phyloP scores from a whole-genome alignment of 2,329 filamentous ascomycete genomes.

The Zasmidium cellare region DNA sequence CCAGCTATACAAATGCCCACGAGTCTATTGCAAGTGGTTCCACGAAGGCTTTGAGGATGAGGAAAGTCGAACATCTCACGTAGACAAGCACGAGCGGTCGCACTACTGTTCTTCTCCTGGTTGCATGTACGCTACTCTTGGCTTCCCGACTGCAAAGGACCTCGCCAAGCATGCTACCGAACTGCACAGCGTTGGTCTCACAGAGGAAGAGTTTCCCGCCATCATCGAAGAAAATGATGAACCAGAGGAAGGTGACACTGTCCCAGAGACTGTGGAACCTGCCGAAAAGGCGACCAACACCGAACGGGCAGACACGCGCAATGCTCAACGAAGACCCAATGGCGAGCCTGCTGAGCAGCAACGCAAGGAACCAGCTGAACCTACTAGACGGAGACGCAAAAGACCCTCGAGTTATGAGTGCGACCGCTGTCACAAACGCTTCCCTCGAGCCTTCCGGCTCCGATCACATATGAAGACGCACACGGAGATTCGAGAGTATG shows the following conservation, averaged over 20 bases:
- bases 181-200: neutral
- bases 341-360: neutral
- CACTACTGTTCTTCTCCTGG: conserved; percentile 6
- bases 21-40: conserved; percentile 14
- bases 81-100: conserved; percentile 12
- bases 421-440: conserved; percentile 85
- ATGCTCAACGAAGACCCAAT: neutral
- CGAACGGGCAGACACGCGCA: neutral
- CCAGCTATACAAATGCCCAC: conserved; percentile 11
- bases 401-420: conserved; percentile 97
- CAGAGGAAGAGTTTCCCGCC: conserved; percentile 2
- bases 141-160: conserved; percentile 11
- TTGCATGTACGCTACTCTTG: conserved; percentile 8
- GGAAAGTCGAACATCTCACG: conserved; percentile 6
- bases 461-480: conserved; percentile 92
- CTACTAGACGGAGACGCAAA: conserved; percentile 70
- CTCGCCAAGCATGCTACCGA: conserved; percentile 7
- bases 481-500: conserved; percentile 93
- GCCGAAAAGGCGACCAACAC: neutral
- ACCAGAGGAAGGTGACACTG: neutral
- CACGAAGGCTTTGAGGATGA: conserved; percentile 7
- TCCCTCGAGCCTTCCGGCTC: conserved; percentile 93
- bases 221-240: neutral
- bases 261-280: neutral
- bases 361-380: neutral